Base-by-base conservation (phyloP, 75 land plant species). In the Picea glauca region DNA sequence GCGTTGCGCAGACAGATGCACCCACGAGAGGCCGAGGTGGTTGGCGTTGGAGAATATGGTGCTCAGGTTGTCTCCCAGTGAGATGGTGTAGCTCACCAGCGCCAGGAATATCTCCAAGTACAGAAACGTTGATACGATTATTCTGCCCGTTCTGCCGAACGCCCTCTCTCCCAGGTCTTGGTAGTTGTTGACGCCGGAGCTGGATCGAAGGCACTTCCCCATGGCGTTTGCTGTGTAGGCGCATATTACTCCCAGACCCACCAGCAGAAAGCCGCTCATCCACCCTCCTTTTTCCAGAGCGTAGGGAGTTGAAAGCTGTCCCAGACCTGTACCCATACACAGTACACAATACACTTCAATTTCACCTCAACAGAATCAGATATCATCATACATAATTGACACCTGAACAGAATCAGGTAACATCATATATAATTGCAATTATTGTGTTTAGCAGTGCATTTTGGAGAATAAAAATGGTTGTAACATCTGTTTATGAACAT, bases 281-380 rank as follows among this genome's bases (percentile, higher is more conserved):
- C 95, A 93, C 0, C 95, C 95, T 32, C 93, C 95, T 38, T 82
- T 81, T 79, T 89, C 84, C 32, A 93, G 62, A 13, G 93, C 93
- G 73, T 91, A 93, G 12, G 95, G 95, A 62, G 93, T 89, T 54
- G 95, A 93, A n/a, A 93, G 84, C 62, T 92, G 91, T 33, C 95
- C 95, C 20, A 91, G 76, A 58, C 95, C 95, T 93, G 87, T 7
- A 56, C 38, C 56, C 11, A 50, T 50, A 79, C 12, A 17, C 43
- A 0, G 26, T 26, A 26, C 26, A 26, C 26, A 35, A 0, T 11
- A 9, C 56, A 50, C 54, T 50, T 50, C 9, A 50, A 9, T 50
- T 9, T 50, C 54, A 43, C 6, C 11, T 20, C 12, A 20, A 21
- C 14, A 26, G 21, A 62, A 0, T 62, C 5, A 21, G 18, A 62